A percentile compares a stretch with the other conserved stretches of the same genome.
phyloP scores from a whole-genome alignment of 176 grass and related monocot genomes.

The Poa pratensis region DNA sequence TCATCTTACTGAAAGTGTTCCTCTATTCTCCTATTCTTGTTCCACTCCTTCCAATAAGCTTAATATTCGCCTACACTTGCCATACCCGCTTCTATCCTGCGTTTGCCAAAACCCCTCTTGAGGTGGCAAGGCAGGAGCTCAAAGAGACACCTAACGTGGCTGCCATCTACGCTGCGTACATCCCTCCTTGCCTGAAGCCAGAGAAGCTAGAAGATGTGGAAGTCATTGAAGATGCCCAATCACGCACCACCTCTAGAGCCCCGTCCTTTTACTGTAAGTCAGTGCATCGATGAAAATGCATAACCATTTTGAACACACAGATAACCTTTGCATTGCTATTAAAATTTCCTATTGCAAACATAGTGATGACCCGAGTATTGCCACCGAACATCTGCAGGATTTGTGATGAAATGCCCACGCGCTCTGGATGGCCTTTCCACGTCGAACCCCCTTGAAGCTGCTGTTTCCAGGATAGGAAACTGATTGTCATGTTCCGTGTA shows the following conservation, averaged over 20 bases:
- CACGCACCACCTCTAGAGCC: constrained; percentile 54
- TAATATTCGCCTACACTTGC: constrained; percentile 64
- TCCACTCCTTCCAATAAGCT: constrained; percentile 56
- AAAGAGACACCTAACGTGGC: constrained; percentile 79
- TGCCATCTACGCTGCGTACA: constrained; percentile 64
- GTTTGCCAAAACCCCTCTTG: constrained; percentile 70
- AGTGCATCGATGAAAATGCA: neutral
- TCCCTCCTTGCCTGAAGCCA: constrained; percentile 67
- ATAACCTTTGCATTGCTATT: neutral
- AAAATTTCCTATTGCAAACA: neutral
- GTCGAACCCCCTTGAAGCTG: neutral
- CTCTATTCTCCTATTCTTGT: neutral
- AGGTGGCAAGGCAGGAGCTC: constrained; percentile 50
- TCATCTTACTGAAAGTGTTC: constrained; percentile 57
- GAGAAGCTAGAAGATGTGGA: constrained; percentile 83
- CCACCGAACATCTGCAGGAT: constrained; percentile 16
- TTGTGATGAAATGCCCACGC: neutral
- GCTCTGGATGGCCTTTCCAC: neutral
- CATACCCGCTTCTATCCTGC: constrained; percentile 71
- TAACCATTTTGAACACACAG: neutral
- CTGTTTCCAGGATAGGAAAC: constrained; percentile 1
- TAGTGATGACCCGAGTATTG: neutral
- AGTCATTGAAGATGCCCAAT: constrained; percentile 67
- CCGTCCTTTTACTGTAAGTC: constrained; percentile 56
- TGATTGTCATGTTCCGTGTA: constrained; percentile 39